phyloP scores from a whole-genome alignment of 495 filamentous ascomycete species.

The Alectoria sarmentosa region DNA sequence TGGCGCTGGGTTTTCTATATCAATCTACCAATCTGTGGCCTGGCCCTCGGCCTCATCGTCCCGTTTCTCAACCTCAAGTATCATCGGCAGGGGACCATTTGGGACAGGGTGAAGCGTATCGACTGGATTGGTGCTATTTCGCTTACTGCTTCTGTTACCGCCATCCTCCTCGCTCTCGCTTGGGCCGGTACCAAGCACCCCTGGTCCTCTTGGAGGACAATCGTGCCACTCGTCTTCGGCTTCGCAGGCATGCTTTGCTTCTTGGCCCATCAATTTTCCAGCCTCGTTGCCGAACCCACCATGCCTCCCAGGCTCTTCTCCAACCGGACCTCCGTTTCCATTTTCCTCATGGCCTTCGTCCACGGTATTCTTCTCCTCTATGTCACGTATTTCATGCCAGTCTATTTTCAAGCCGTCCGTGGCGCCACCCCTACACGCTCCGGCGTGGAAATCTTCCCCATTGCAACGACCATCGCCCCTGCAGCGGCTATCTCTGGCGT shows the following conservation, averaged over 20 bases:
- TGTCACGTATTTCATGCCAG: background rate
- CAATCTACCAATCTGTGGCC: background rate
- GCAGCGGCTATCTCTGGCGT: background rate
- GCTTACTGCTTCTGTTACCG: background rate
- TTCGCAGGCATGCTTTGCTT: background rate
- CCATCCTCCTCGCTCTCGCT: background rate
- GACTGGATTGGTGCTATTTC: background rate
- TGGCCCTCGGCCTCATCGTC: background rate
- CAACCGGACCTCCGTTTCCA: background rate
- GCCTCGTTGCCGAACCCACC: background rate
- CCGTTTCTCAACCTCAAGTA: background rate
- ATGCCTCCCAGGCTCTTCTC: background rate
- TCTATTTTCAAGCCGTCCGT: background rate
- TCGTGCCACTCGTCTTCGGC: background rate
- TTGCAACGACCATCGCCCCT: background rate
- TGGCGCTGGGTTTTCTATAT: background rate
- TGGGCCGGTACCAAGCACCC: no score
- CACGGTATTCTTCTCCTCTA: background rate
- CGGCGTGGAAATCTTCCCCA: background rate
- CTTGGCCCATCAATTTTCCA: background rate
- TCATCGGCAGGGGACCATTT: background rate
- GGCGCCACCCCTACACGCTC: no score
- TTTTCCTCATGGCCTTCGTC: background rate
- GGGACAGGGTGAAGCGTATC: background rate
- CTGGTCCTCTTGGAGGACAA: background rate